Percentiles rank a stretch among this genome's conserved stretches.
Conservation (phyloP, 2,329 filamentous ascomycete species). For the Penicillium hesseltinei region DNA sequence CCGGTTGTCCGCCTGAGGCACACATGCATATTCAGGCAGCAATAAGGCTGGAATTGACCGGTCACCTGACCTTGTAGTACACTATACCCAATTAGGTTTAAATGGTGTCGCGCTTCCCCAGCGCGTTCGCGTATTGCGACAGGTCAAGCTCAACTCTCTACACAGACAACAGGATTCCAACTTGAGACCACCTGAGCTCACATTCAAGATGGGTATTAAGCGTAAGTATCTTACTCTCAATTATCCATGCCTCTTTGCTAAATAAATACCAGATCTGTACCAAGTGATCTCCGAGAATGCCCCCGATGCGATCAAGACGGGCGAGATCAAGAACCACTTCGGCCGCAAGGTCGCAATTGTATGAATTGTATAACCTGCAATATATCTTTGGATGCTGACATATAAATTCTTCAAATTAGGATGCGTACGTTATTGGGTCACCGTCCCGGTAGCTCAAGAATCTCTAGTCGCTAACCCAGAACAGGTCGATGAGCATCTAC, state of each 20-base stretch:
- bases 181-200: background rate
- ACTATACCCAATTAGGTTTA: conserved; percentile 20
- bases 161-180: background rate
- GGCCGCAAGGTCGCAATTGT: conserved; percentile 97
- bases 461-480: conserved; percentile 19
- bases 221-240: conserved; percentile 36
- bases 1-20: conserved; percentile 20
- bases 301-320: conserved; percentile 91
- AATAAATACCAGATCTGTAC: conserved; percentile 59
- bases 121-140: conserved; percentile 18
- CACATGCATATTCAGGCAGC: conserved; percentile 3
- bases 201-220: conserved; percentile 51
- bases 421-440: conserved; percentile 50
- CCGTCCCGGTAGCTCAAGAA: background rate
- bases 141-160: conserved; percentile 6
- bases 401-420: conserved; percentile 39
- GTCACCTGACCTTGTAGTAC: conserved; percentile 19
- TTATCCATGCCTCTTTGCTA: conserved; percentile 52
- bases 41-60: background rate
- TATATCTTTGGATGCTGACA: conserved; percentile 19
- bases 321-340: conserved; percentile 98
- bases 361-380: conserved; percentile 23
- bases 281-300: conserved; percentile 86
- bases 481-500: conserved; percentile 95
- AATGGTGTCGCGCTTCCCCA: conserved; percentile 18